Evolutionary conservation across 495 filamentous ascomycete genomes (phyloP), one percentile per base, ranked within the genome.

Genomic region (Astrothelium subdiscretum): DNA sequence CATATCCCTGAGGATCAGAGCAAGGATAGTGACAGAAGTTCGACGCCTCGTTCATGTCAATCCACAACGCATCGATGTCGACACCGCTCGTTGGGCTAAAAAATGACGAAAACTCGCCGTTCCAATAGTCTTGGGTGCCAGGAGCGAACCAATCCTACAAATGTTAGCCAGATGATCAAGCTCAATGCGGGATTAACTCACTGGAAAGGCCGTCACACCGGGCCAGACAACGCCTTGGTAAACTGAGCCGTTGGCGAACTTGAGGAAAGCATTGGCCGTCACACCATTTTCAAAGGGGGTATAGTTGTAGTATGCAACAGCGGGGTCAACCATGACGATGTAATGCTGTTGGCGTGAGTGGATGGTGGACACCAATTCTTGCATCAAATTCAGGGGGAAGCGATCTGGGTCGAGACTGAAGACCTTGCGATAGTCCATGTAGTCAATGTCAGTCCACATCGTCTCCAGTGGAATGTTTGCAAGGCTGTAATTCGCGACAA

Each of bases 1-100:
- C 77, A 31, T 77, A 79, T 0, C 60, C 73, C 2, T 76, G 79
- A 0, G 88, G 85, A 63, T 91, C 75, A 20, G 71, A 69, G 72
- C 91, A 95, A 15, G 90, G 89, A 67, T 83, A 92, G 24, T 76
- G 69, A 71, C 90, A 94, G 61, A 90, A 88, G 69, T 82, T 85
- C 0, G 65, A 57, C 0, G 74, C 69, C 64, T 75, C 73, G 60
- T 75, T 75, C 72, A 75, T 74, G 42, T 74, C 88, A 60, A 94
- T 95, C 90, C 90, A 95, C 29, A 92, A 78, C 0, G 82, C 91
- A 66, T 95, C 90, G 63, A 95, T 90, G 67, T 94, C 84, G 3
- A 96, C 80, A 26, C 90, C 91, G 0, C 70, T 76, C 0, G 81
- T 69, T 0, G 80, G 64, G 65, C 76, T 70, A 74, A 96, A 96